A percentile compares a stretch with the other conserved stretches of the same genome.
Conservation (phyloP, 768 basidiomycete species). For the Saitozyma sp. region DNA sequence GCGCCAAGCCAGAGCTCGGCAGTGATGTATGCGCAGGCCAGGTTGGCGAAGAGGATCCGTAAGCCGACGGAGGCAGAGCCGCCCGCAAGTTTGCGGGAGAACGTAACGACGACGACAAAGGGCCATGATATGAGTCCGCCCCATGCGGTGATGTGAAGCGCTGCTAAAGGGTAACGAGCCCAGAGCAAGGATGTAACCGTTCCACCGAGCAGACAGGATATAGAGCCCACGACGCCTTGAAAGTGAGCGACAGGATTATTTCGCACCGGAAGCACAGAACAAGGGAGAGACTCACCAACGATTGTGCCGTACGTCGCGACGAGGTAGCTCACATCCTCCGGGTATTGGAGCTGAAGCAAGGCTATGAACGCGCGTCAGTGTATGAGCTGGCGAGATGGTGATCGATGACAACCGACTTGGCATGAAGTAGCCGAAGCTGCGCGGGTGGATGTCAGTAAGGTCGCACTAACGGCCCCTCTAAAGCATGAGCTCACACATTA, state of each 20-base stretch:
- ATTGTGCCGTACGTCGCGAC: conserved; percentile 9
- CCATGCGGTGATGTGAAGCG: conserved; percentile 11
- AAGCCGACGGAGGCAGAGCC: not conserved
- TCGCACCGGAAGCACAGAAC: too few relatives aligned
- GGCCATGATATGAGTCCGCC: conserved; percentile 11
- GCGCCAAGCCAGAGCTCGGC: conserved; percentile 14
- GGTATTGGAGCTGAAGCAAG: conserved; percentile 11
- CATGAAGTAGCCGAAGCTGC: conserved; percentile 8
- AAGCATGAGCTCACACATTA: not conserved
- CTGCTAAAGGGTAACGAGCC: conserved; percentile 5
- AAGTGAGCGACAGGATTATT: too few relatives aligned
- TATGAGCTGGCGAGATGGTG: not conserved
- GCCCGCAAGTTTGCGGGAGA: conserved; percentile 5
- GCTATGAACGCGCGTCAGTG: too few relatives aligned
- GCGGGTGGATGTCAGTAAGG: too few relatives aligned
- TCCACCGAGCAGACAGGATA: conserved; percentile 1
- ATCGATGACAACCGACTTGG: conserved; percentile 2
- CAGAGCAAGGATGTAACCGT: conserved; percentile 1
- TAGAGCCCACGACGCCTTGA: conserved; percentile 5
- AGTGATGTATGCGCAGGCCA: conserved; percentile 8
- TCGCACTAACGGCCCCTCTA: too few relatives aligned
- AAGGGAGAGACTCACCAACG: conserved; percentile 3
- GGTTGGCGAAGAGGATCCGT: conserved; percentile 6
- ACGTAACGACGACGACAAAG: conserved; percentile 12
- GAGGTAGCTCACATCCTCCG: conserved; percentile 3